Conservation (phyloP, 805 yeast genomes). For the Candida chilensis region DNA sequence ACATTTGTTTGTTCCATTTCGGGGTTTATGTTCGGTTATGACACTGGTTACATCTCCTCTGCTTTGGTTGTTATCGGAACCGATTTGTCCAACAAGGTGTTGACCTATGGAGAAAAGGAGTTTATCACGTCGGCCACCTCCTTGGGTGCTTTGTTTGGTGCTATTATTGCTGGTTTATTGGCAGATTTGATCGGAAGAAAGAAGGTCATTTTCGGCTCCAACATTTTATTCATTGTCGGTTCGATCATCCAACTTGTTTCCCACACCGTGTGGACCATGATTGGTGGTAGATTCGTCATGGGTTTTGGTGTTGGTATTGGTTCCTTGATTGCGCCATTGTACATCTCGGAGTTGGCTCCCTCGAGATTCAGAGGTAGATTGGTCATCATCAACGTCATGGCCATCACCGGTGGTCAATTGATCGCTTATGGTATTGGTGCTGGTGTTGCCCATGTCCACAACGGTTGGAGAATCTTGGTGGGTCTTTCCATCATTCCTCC, state of each 20-base stretch:
- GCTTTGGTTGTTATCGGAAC: constrained; percentile 82
- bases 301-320: constrained; percentile 97
- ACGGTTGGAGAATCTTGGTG: constrained; percentile 92
- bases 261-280: constrained; percentile 82
- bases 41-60: constrained; percentile 93
- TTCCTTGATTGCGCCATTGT: constrained; percentile 87
- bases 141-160: constrained; percentile 80
- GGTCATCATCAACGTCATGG: constrained; percentile 79
- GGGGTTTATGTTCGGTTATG: constrained; percentile 96
- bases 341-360: constrained; percentile 90
- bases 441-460: constrained; percentile 59
- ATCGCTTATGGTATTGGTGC: constrained; percentile 93
- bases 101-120: constrained; percentile 77
- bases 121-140: constrained; percentile 92
- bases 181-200: constrained; percentile 86
- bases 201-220: constrained; percentile 75
- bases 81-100: constrained; percentile 48
- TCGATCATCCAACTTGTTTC: constrained; percentile 80
- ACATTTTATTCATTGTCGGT: constrained; percentile 75
- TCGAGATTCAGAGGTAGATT: constrained; percentile 85
- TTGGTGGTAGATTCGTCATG: constrained; percentile 82
- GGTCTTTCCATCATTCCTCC: constrained; percentile 90
- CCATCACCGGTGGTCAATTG: constrained; percentile 92
- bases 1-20: constrained; percentile 81
- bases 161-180: constrained; percentile 66